phyloP scores from a whole-genome alignment of 495 filamentous ascomycete species.

The Haplographium delicatum region DNA sequence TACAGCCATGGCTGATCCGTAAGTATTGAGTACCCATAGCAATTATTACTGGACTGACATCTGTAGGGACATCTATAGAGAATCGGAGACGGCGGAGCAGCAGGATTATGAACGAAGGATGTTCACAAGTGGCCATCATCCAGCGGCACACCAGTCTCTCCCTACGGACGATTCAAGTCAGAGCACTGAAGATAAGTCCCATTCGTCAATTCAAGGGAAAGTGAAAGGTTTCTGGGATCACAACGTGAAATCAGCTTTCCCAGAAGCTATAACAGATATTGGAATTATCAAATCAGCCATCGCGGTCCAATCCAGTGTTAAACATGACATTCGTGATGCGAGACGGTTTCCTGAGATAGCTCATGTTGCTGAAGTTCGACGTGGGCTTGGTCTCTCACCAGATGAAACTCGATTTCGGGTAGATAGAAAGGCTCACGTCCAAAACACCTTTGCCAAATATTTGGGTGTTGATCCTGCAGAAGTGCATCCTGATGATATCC shows the following conservation, averaged over 20 bases:
- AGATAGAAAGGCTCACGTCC: conserved; percentile 18
- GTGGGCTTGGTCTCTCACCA: conserved; percentile 21
- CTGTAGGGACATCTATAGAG: too few species aligned
- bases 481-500: conserved; percentile 28
- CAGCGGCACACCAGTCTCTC: too few species aligned
- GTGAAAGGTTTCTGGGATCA: not conserved
- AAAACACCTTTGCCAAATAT: conserved; percentile 27
- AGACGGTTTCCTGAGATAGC: conserved; percentile 25
- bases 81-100: too few species aligned
- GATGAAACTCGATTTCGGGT: conserved; percentile 21
- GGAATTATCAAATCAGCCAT: not conserved
- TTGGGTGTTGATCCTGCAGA: conserved; percentile 21
- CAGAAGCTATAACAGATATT: not conserved
- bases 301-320: not conserved
- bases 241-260: not conserved
- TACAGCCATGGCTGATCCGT: too few species aligned
- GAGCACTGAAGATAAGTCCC: not conserved
- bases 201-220: not conserved
- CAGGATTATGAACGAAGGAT: too few species aligned
- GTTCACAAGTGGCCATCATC: too few species aligned
- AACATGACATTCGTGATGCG: conserved; percentile 19
- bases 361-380: conserved; percentile 19
- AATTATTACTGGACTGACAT: too few species aligned
- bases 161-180: too few species aligned
- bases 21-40: too few species aligned